Evolutionary conservation across 805 yeast genomes (phyloP).

Genomic region (Candida caryicola): DNA sequence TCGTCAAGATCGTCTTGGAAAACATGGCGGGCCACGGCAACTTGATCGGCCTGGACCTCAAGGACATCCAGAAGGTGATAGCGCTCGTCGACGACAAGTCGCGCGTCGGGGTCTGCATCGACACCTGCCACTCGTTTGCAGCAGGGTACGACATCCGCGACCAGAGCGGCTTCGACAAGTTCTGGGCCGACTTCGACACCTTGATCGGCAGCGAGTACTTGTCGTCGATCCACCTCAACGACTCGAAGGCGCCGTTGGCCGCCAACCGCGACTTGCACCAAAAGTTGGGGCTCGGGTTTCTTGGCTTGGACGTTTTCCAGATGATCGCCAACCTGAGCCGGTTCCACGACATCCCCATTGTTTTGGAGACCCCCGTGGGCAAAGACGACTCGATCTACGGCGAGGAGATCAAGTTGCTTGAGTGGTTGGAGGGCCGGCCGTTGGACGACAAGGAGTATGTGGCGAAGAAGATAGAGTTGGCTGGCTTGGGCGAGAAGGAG

Average conservation of each 20-base stretch:
- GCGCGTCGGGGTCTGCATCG: slow-evolving; percentile 93
- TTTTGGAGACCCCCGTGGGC: slow-evolving; percentile 82
- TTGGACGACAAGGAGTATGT: slow-evolving; percentile 54
- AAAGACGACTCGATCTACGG: slow-evolving; percentile 68
- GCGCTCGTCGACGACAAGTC: slow-evolving; percentile 72
- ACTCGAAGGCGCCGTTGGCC: slow-evolving; percentile 89
- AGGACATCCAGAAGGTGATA: slow-evolving; percentile 75
- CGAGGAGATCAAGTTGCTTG: slow-evolving; percentile 76
- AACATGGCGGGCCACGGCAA: slow-evolving; percentile 98
- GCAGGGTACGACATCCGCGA: slow-evolving; percentile 89
- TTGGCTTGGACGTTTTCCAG: slow-evolving; percentile 84
- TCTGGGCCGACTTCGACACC: slow-evolving; percentile 76
- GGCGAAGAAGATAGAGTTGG: slow-evolving; percentile 48
- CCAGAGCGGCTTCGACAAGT: slow-evolving; percentile 52
- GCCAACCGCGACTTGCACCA: slow-evolving; percentile 92
- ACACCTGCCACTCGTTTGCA: slow-evolving; percentile 94
- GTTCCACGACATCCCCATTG: slow-evolving; percentile 67
- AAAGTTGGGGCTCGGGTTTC: slow-evolving; percentile 80
- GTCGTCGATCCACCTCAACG: slow-evolving; percentile 83
- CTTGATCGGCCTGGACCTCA: slow-evolving; percentile 75
- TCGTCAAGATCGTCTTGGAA: slow-evolving; percentile 86
- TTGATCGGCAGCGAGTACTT: slow-evolving; percentile 73
- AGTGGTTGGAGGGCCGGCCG: slow-evolving; percentile 67
- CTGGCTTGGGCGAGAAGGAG: slow-evolving; percentile 61
- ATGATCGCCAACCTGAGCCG: slow-evolving; percentile 66